phyloP scores from a whole-genome alignment of 2,329 filamentous ascomycete species.

The Xylariales sp. region DNA sequence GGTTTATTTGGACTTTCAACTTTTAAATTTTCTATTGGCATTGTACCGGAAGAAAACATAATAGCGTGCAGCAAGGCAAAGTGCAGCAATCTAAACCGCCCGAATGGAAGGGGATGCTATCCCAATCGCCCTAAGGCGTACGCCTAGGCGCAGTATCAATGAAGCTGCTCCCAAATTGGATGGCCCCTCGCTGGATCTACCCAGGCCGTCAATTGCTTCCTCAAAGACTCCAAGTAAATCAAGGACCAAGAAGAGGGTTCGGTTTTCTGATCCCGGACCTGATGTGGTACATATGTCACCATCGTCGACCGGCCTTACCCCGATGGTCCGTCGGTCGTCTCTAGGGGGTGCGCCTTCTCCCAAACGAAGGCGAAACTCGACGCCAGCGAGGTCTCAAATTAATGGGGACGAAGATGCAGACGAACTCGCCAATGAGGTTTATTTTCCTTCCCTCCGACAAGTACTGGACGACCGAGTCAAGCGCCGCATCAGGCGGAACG shows the following conservation, averaged over 20 bases:
- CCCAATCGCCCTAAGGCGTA: slow-evolving; percentile 52
- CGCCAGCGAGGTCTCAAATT: slow-evolving; percentile 22
- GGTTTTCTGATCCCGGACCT: slow-evolving; percentile 55
- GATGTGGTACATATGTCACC: slow-evolving; percentile 19
- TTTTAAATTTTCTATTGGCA: no score
- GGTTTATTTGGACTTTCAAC: background rate
- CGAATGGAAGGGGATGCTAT: no score
- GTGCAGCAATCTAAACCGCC: no score
- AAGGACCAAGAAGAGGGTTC: slow-evolving; percentile 43
- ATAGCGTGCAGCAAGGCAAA: no score
- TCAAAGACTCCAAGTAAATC: slow-evolving; percentile 24
- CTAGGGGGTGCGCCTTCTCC: slow-evolving; percentile 27
- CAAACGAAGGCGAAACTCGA: slow-evolving; percentile 42
- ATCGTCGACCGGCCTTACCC: slow-evolving; percentile 50
- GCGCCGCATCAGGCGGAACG: slow-evolving; percentile 51
- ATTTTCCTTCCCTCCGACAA: slow-evolving; percentile 29
- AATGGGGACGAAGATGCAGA: slow-evolving; percentile 12
- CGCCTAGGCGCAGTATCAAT: slow-evolving; percentile 39
- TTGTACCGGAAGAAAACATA: no score
- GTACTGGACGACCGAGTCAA: slow-evolving; percentile 46
- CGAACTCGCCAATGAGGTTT: slow-evolving; percentile 29
- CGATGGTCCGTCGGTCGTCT: slow-evolving; percentile 50
- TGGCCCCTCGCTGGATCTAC: no score
- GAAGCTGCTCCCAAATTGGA: no score
- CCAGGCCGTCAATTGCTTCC: background rate